Evolutionary conservation across 306 rosid species (phyloP), one percentile per base, ranked within the genome.

Genomic region (Cyamopsis tetragonoloba): DNA sequence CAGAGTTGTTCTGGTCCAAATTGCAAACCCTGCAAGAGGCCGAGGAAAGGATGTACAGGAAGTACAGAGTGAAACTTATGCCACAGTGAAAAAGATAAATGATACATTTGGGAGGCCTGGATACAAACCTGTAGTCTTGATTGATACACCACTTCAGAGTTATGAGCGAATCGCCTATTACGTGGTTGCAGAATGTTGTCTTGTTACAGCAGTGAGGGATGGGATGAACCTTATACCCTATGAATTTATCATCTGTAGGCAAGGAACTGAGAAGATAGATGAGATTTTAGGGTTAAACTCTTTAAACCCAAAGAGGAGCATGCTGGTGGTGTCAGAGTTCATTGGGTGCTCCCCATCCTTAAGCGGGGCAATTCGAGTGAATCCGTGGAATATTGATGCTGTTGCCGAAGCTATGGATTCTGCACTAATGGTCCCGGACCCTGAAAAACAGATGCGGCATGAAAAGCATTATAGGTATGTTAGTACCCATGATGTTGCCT

Each of bases 191-290:
- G 97, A 91, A 71, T 88, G 96, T 38, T 91, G 97, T 76, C 91
- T 91, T 58, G 97, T 91, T 66, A 91, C 96, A 3, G 97, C 97
- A 3, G 97, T 91, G 74, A 82, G 97, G 70, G 97, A 91, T 55
- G 97, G 97, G 44, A 91, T 91, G 97, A 91, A 91, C 71, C 96
- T 91, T 56, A 88, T 91, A 77, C 97, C 97, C 3, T 91, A 91
- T 47, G 96, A 91, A 62, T 91, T 88, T 62, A 59, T 88, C 48
- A 84, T 91, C 49, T 86, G 97, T 72, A 79, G 97, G 62, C 97
- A 91, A 74, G 97, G 95, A 66, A 90, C 62, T 58, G 87, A 74
- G 73, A 85, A 87, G 77, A 84, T 90, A 44, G 91, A 90, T 27
- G 77, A 79, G 79, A 82, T 85, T 72, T 77, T 90, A 9, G 84